Evolutionary conservation across 1,284 basidiomycete species (phyloP), one percentile per base, ranked within the genome.

Genomic region (Ganoderma lucidum): DNA sequence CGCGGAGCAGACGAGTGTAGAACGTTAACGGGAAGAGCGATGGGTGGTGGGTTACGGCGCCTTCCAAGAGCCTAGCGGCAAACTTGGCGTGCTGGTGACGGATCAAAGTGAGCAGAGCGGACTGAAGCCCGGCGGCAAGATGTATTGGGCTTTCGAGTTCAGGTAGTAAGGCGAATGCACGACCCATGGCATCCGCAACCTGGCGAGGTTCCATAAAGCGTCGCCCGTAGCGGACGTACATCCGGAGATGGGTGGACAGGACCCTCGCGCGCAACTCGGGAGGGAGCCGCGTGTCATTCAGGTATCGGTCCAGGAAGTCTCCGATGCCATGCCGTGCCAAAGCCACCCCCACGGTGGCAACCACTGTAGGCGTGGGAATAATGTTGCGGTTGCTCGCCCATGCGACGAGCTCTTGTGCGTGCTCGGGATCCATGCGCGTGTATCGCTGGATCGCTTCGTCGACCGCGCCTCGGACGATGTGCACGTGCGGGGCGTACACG

Each of bases 381-480:
- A 75, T 66, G 0, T 69, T 69, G 30, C 70, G 65, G 44, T 60
- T 62, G 4, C 35, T 70, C 41, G 74, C 68, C 63, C 68, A 63
- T 5, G 64, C 61, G 42, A 69, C 39, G 15, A 75, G 45, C 63
- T 73, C 72, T 28, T 65, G 66, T 6, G 73, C 75, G 15, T 71
- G 64, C 30, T 70, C 69, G 6, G 69, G 70, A 48, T 75, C 67
- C 32, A 41, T 15, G 2, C n/a, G 62, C 0, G 69, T 51, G 30
- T 64, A 69, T 15, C 69, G 69, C 6, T 51, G n/a, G 23, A 75
- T 60, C 3, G 68, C 64, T 2, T 59, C 39, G 56, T 71, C 72
- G 30, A 73, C 65, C 12, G 72, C 69, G 1, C 39, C 41, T 3
- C 69, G 68, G 2, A 76, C 64, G 35, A 67, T 59, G 4, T 15